Percentiles rank a stretch among this genome's conserved stretches.
Evolutionary conservation across 441 rosid genomes (phyloP).

Genomic region (Corymbia citriodora): DNA sequence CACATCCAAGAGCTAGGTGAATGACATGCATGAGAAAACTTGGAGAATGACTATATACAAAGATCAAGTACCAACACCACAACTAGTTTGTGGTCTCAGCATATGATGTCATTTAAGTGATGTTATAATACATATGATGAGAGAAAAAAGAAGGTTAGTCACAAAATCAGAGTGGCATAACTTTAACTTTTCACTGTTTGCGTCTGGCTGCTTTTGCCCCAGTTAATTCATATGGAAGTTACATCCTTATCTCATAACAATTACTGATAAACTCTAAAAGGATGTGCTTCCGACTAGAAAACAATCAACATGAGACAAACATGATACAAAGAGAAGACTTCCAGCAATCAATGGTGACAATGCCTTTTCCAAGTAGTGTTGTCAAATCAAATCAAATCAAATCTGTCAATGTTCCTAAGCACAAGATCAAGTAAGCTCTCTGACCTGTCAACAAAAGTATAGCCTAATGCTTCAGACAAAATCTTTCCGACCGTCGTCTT

Average conservation of each 20-base stretch:
- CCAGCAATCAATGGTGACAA: background rate
- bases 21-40: background rate
- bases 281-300: background rate
- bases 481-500: constrained; percentile 43
- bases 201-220: background rate
- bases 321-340: background rate
- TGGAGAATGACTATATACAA: background rate
- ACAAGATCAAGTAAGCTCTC: background rate
- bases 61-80: background rate
- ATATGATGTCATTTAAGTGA: background rate
- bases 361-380: background rate
- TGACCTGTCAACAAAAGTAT: constrained; percentile 40
- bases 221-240: background rate
- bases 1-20: background rate
- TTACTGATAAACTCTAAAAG: background rate
- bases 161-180: background rate
- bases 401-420: background rate
- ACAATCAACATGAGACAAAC: background rate
- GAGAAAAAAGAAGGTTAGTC: background rate
- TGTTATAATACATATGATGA: background rate
- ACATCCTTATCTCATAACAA: background rate
- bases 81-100: background rate
- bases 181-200: background rate
- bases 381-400: background rate
- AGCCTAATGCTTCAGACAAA: constrained; percentile 30